These are phyloP conservation scores for Candida dubliniensis DNA, from an alignment of 1,139 yeast species.

Conservation along the genomic window DNA sequence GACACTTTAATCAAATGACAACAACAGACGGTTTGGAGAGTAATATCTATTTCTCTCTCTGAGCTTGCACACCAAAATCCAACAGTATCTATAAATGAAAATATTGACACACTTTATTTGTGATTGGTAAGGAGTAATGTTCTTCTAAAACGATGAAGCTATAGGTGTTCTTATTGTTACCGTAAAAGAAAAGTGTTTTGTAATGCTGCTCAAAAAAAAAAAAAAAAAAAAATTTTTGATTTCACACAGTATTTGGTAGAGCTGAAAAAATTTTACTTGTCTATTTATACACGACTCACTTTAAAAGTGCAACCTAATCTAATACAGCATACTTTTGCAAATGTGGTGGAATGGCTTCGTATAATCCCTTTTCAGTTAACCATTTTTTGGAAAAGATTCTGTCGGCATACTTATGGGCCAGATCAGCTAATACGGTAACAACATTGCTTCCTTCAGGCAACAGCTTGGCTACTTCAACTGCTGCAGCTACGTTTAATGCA, in stretches of 20 bases:
- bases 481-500: slow-evolving; percentile 82
- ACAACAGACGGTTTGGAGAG: too few relatives aligned
- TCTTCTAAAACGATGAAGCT: background rate
- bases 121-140: too few relatives aligned
- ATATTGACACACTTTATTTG: too few relatives aligned
- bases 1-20: too few relatives aligned
- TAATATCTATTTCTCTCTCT: too few relatives aligned
- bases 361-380: slow-evolving; percentile 70
- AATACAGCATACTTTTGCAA: slow-evolving; percentile 62
- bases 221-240: slow-evolving; percentile 2
- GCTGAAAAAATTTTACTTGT: background rate
- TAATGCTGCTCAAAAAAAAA: slow-evolving; percentile 2
- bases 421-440: slow-evolving; percentile 83
- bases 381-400: slow-evolving; percentile 75
- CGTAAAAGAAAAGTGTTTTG: background rate
- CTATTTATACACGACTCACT: slow-evolving; percentile 2
- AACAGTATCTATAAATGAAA: too few relatives aligned
- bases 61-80: too few relatives aligned
- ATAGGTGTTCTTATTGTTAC: background rate
- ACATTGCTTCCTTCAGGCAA: slow-evolving; percentile 81
- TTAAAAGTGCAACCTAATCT: slow-evolving; percentile 21
- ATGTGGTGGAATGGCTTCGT: slow-evolving; percentile 65
- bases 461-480: slow-evolving; percentile 66
- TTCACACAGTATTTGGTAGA: background rate
- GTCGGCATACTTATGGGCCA: slow-evolving; percentile 85